Evolutionary conservation across 2,329 filamentous ascomycete species (phyloP), one percentile per base, ranked within the genome.

Genomic region (Botrytis tulipae): DNA sequence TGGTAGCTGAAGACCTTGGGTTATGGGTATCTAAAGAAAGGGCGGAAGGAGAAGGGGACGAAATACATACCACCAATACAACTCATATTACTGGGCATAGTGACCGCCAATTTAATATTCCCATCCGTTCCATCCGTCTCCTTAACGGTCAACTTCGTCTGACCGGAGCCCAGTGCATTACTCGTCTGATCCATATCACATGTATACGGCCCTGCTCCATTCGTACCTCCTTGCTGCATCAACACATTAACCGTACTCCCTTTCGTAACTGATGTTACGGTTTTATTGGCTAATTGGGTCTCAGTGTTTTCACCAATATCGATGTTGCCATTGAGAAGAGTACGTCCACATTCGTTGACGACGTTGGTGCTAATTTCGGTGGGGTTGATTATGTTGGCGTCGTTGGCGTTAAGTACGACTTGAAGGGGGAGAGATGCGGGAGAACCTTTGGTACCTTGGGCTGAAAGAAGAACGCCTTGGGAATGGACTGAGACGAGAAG

Each of bases 261-360:
- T 2, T 82, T 76, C 75, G 83, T 79, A 69, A 89, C 87, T 72
- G 85, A 81, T 2, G 87, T 89, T 4, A 89, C 85, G 6, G 81
- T 78, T 1, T 78, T 76, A 6, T 83, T 84, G 12, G 84, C 81
- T 3, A 89, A 76, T 12, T 85, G 85, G 73, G 86, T 85, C 80
- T 89, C 86, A 1, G 86, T 88, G 76, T 86, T 85, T 80, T 87
- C 85, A 51, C 85, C 85, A 71, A 91, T 84, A 75, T 91, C 87
- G 78, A 92, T 91, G 82, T 87, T 88, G 67, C 90, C 90, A 71
- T 83, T 78, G 65, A 88, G 80, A 79, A 90, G 84, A 9, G 89
- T 92, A 74, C 89, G 86, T 65, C 90, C 90, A 79, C 90, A 92
- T 74, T 87, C 84, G 77, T 88, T 89, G 66, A 88, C 87, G 10